phyloP scores from a whole-genome alignment of 2,329 filamentous ascomycete genomes.

The Curvularia spicifera region DNA sequence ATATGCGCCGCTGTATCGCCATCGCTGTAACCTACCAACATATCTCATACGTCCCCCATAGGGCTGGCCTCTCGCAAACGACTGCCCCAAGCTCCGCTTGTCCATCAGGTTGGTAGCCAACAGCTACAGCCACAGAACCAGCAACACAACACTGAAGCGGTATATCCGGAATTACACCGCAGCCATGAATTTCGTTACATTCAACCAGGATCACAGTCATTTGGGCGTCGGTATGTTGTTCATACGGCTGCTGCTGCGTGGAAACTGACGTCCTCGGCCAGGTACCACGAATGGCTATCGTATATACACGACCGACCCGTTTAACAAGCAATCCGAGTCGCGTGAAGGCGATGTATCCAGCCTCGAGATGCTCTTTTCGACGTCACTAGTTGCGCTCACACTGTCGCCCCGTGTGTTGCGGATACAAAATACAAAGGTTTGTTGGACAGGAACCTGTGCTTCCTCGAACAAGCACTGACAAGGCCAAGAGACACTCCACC shows the following conservation, averaged over 20 bases:
- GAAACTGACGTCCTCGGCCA: constrained; percentile 47
- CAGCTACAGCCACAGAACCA: constrained; percentile 8
- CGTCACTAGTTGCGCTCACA: constrained; percentile 91
- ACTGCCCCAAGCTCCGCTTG: constrained; percentile 32
- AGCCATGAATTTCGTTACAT: constrained; percentile 93
- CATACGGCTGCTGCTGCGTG: not conserved
- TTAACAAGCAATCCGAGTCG: constrained; percentile 91
- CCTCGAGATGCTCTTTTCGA: constrained; percentile 98
- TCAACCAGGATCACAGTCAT: constrained; percentile 98
- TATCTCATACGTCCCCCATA: constrained; percentile 19
- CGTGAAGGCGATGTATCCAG: constrained; percentile 95
- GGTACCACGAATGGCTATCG: constrained; percentile 93
- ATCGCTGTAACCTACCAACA: constrained; percentile 6
- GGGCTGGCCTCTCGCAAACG: constrained; percentile 18
- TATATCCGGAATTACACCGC: constrained; percentile 41
- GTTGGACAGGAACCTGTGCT: constrained; percentile 26
- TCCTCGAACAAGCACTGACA: constrained; percentile 15
- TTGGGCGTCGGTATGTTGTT: constrained; percentile 80
- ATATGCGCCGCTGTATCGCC: constrained; percentile 20
- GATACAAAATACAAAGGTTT: constrained; percentile 96
- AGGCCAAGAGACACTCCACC: constrained; percentile 69
- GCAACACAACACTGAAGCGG: constrained; percentile 7
- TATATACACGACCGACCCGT: constrained; percentile 96
- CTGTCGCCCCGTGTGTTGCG: constrained; percentile 89
- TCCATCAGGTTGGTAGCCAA: constrained; percentile 15